These are phyloP conservation scores for Neolentinus lepideus DNA, from an alignment of 1,284 basidiomycete species.

Conservation along the genomic window DNA sequence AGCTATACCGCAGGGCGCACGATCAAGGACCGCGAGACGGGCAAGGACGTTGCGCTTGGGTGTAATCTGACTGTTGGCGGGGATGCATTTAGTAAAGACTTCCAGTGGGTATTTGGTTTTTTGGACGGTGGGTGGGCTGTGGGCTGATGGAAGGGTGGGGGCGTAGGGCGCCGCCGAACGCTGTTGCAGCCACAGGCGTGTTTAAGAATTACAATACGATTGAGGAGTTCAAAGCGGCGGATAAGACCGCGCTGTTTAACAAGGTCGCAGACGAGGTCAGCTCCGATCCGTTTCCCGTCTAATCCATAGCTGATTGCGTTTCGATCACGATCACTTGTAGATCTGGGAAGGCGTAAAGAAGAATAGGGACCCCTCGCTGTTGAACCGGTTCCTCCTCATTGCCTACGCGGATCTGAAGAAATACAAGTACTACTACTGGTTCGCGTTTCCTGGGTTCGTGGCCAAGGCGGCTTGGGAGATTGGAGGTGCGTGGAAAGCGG, in stretches of 20 bases:
- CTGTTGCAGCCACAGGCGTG: constrained; percentile 46
- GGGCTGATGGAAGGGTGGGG: neutral
- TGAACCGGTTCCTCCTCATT: constrained; percentile 83
- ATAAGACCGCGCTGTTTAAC: constrained; percentile 85
- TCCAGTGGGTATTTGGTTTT: constrained; percentile 22
- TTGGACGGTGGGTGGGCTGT: constrained; percentile 17
- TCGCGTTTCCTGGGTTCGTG: constrained; percentile 89
- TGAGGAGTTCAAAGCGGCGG: constrained; percentile 88
- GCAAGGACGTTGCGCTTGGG: constrained; percentile 51
- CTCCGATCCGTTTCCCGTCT: neutral
- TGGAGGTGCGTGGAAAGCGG: constrained; percentile 44
- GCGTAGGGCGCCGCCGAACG: constrained; percentile 31
- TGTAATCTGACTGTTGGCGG: constrained; percentile 53
- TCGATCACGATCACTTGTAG: constrained; percentile 24
- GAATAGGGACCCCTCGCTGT: constrained; percentile 40
- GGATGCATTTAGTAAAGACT: constrained; percentile 45
- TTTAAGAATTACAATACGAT: constrained; percentile 96
- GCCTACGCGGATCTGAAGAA: constrained; percentile 98
- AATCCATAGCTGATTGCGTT: neutral
- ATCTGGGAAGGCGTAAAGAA: constrained; percentile 57
- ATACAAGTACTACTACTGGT: constrained; percentile 98
- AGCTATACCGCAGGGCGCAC: constrained; percentile 68
- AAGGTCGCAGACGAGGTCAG: constrained; percentile 52
- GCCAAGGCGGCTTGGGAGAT: constrained; percentile 87
- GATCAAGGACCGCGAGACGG: constrained; percentile 70